Evolutionary conservation across 2,329 filamentous ascomycete genomes (phyloP).

Genomic region (Neofusicoccum cordaticola): DNA sequence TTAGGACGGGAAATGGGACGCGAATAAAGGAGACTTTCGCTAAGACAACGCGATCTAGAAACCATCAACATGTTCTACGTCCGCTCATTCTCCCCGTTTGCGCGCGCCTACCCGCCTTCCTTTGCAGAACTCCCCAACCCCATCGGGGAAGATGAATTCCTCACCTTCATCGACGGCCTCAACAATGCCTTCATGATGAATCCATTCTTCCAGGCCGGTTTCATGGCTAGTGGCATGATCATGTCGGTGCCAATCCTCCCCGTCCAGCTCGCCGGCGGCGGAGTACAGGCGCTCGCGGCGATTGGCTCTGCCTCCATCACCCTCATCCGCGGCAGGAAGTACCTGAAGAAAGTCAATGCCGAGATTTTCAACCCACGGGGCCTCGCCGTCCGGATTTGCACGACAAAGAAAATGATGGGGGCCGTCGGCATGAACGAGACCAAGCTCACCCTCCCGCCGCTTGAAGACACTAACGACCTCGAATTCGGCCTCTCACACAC

Average conservation of each 20-base stretch:
- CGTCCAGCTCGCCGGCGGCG: constrained; percentile 14
- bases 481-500: neutral
- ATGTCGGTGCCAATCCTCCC: constrained; percentile 23
- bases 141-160: constrained; percentile 23
- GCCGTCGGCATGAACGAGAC: neutral
- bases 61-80: constrained; percentile 17
- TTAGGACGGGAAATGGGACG: too few relatives aligned
- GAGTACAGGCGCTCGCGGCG: neutral
- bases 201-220: constrained; percentile 25
- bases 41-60: neutral
- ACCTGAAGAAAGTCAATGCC: neutral
- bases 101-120: neutral
- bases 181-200: constrained; percentile 28
- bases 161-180: constrained; percentile 28
- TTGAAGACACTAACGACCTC: constrained; percentile 5
- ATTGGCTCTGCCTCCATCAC: constrained; percentile 4
- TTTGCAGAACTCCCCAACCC: neutral
- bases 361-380: constrained; percentile 7
- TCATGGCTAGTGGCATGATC: constrained; percentile 24
- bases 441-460: constrained; percentile 6
- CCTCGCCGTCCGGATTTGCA: neutral
- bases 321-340: neutral
- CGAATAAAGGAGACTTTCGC: neutral
- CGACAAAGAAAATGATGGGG: constrained; percentile 9
- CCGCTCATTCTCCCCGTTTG: constrained; percentile 12